Base-by-base conservation (phyloP, 2,329 filamentous ascomycete species). In the Phialophora macrospora region DNA sequence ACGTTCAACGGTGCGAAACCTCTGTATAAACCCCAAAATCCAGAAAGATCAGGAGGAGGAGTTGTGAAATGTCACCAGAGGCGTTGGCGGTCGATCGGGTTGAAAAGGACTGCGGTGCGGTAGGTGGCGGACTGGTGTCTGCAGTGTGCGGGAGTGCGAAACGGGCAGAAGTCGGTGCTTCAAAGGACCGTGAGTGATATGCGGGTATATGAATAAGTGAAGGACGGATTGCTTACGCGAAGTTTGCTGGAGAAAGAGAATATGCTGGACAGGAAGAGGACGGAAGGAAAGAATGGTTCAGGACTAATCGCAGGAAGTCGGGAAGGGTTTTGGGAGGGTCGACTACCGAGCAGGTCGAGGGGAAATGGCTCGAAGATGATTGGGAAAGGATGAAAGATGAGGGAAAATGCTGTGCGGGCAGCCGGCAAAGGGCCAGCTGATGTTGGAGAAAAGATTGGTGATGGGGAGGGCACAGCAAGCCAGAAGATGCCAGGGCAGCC, bases 181-280 rank as follows among this genome's bases (percentile, higher is more conserved):
- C 4, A 62, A 44, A 34, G 34, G 17, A 2, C 6, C 8, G 52
- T 66, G 46, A 66, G 59, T 55, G 12, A 57, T 32, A 51, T 44
- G 48, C 59, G 22, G 51, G 46, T 59, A 63, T 55, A 55, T 58
- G 56, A 58, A 52, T 44, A 26, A 32, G 20, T 51, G 48, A 51
- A 41, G 57, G 51, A 24, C 17, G 58, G 54, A 67, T 57, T 61
- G 65, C 62, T 67, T 67, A 67, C 67, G 60, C 60, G 59, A 66
- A 46, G n/a, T 14, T 54, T 54, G 49, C 26, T 58, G 44, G 61
- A 67, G 58, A 51, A 55, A 41, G 48, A 55, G 64, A 62, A 63
- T 55, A 28, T 60, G 52, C 44, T 55, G 62, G 56, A 60, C 38
- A 34, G 62, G 62, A 60, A 54, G 61, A 62, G 57, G 28, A 62